Evolutionary conservation across 352 stramenopile genomes (phyloP).

Genomic region (Thraustochytrium sp.): DNA sequence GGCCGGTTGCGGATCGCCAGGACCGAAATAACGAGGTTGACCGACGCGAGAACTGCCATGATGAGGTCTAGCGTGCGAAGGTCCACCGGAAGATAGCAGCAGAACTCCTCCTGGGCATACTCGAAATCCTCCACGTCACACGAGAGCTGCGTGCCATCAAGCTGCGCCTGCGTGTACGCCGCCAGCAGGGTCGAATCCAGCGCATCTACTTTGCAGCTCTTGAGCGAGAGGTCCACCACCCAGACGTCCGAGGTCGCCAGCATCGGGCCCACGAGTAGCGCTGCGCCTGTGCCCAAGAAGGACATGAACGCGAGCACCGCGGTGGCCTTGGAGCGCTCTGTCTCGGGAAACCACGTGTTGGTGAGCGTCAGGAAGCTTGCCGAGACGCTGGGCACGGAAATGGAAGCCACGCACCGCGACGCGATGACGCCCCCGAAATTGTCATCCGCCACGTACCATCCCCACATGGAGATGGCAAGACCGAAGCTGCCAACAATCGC

Average conservation of each 20-base stretch:
- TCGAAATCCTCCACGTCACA: neutral
- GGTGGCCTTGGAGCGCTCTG: conserved; percentile 5
- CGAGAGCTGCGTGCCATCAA: neutral
- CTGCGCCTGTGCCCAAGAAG: neutral
- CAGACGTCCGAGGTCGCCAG: neutral
- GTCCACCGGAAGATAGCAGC: conserved; percentile 14
- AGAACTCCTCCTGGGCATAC: neutral
- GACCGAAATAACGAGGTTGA: neutral
- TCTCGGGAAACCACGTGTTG: neutral
- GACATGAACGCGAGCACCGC: neutral
- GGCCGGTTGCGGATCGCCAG: neutral
- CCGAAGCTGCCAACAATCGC: neutral
- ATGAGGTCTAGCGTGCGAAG: neutral
- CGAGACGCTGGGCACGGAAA: neutral
- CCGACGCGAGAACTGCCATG: neutral
- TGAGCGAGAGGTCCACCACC: neutral
- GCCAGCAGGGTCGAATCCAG: neutral
- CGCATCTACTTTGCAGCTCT: neutral
- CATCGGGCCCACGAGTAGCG: conserved; percentile 5
- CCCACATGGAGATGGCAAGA: neutral
- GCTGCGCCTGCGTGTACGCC: neutral
- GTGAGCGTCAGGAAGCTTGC: neutral
- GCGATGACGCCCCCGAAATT: neutral
- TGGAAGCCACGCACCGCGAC: neutral
- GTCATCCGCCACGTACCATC: neutral